Evolutionary conservation across 805 yeast genomes (phyloP).

Genomic region (Candida sphagnicola): DNA sequence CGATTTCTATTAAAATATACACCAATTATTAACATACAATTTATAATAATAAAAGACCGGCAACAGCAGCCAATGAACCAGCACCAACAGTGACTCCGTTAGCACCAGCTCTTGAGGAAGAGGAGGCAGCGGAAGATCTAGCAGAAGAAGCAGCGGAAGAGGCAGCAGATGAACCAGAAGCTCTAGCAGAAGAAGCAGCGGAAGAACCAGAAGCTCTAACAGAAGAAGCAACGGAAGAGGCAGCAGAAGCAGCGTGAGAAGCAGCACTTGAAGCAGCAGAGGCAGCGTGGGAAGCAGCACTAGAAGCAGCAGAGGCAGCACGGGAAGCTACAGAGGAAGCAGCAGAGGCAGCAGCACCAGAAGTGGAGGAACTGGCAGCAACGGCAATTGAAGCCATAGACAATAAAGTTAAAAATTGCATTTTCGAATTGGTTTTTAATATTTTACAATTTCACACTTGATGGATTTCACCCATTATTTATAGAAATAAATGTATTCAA

Average conservation of each 20-base stretch:
- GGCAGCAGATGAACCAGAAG: slow-evolving; percentile 9
- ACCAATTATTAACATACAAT: neutral
- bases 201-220: slow-evolving; percentile 3
- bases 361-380: slow-evolving; percentile 6
- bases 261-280: slow-evolving; percentile 9
- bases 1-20: too few relatives aligned
- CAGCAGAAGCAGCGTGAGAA: slow-evolving; percentile 8
- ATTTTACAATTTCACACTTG: too few relatives aligned
- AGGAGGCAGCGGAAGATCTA: slow-evolving; percentile 10
- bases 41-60: slow-evolving; percentile 24
- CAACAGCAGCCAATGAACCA: slow-evolving; percentile 21
- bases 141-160: slow-evolving; percentile 10
- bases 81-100: slow-evolving; percentile 10
- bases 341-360: slow-evolving; percentile 9
- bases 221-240: slow-evolving; percentile 10
- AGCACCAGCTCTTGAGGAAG: slow-evolving; percentile 4
- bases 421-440: too few relatives aligned
- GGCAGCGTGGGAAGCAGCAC: slow-evolving; percentile 5
- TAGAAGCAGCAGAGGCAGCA: slow-evolving; percentile 3
- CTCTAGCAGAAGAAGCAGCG: slow-evolving; percentile 7
- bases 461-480: too few relatives aligned
- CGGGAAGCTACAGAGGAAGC: slow-evolving; percentile 5
- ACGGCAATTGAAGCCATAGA: slow-evolving; percentile 8
- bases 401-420: neutral
- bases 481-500: too few relatives aligned